A percentile compares a stretch with the other conserved stretches of the same genome.
These are phyloP conservation scores for Clarkia xantiana DNA, from an alignment of 345 rosid genomes.

Conservation along the genomic window DNA sequence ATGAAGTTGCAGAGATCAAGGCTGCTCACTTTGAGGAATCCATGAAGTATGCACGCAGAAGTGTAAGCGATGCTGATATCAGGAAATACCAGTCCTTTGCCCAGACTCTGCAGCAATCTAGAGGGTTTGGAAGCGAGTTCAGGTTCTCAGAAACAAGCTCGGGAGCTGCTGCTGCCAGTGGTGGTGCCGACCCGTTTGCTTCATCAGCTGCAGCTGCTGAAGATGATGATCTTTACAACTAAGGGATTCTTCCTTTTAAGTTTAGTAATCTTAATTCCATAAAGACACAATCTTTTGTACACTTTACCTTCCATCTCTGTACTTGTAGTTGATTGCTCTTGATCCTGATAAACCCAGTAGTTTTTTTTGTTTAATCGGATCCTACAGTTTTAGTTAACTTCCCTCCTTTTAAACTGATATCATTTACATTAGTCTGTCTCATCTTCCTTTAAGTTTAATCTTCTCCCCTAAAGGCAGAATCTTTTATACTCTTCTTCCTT, in stretches of 20 bases:
- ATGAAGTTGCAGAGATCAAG: conserved; percentile 72
- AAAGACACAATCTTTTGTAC: no score
- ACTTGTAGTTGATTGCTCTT: neutral
- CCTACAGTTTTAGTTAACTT: no score
- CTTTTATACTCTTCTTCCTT: no score
- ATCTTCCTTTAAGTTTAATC: no score
- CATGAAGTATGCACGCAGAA: conserved; percentile 79
- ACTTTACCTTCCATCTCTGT: neutral
- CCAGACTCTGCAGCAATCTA: conserved; percentile 84
- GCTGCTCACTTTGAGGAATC: conserved; percentile 88
- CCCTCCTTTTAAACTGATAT: no score
- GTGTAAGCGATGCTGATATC: conserved; percentile 90
- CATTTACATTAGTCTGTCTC: no score
- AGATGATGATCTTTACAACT: conserved; percentile 67
- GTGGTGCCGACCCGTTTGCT: conserved; percentile 50
- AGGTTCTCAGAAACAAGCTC: conserved; percentile 45
- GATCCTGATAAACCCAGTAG: no score
- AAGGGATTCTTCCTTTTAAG: neutral
- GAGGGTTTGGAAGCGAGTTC: conserved; percentile 79
- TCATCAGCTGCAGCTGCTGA: conserved; percentile 54
- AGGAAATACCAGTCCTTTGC: conserved; percentile 94
- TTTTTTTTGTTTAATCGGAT: no score
- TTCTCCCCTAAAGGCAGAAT: no score
- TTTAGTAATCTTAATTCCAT: no score
- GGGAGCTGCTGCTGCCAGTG: conserved; percentile 13